Evolutionary conservation across 2,329 filamentous ascomycete species (phyloP).

Genomic region (Dactylellina haptotyla): DNA sequence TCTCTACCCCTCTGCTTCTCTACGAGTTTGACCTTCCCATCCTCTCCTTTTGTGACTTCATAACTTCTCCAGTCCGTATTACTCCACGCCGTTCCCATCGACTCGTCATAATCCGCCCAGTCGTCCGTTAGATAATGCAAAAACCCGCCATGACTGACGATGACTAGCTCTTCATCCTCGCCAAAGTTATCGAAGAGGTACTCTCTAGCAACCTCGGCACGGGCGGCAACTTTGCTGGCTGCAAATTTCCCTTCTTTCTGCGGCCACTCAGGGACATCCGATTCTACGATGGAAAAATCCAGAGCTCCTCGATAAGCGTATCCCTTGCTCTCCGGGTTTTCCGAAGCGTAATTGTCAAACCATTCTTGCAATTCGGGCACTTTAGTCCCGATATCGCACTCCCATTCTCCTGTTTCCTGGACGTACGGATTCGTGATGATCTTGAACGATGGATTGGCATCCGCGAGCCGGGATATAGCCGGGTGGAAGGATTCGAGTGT

Average conservation of each 20-base stretch:
- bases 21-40: slow-evolving; percentile 38
- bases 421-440: slow-evolving; percentile 59
- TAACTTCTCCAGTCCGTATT: slow-evolving; percentile 58
- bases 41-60: slow-evolving; percentile 22
- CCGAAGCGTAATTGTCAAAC: not conserved
- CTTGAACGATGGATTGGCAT: slow-evolving; percentile 54
- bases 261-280: slow-evolving; percentile 18
- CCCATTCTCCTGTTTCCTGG: slow-evolving; percentile 59
- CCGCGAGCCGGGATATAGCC: slow-evolving; percentile 54
- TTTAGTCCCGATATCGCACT: slow-evolving; percentile 60
- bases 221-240: not conserved
- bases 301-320: slow-evolving; percentile 1
- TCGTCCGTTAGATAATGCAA: slow-evolving; percentile 57
- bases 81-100: slow-evolving; percentile 54
- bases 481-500: slow-evolving; percentile 58
- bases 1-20: slow-evolving; percentile 53
- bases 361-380: not conserved
- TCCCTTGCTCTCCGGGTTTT: not conserved
- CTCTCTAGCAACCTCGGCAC: slow-evolving; percentile 9
- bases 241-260: slow-evolving; percentile 23
- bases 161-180: slow-evolving; percentile 10
- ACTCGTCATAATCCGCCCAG: slow-evolving; percentile 49
- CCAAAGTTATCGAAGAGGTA: slow-evolving; percentile 19
- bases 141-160: slow-evolving; percentile 51
- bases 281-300: slow-evolving; percentile 26